Base-by-base conservation (phyloP, 2,329 filamentous ascomycete genomes). In the Trichoderma semiorbis region DNA sequence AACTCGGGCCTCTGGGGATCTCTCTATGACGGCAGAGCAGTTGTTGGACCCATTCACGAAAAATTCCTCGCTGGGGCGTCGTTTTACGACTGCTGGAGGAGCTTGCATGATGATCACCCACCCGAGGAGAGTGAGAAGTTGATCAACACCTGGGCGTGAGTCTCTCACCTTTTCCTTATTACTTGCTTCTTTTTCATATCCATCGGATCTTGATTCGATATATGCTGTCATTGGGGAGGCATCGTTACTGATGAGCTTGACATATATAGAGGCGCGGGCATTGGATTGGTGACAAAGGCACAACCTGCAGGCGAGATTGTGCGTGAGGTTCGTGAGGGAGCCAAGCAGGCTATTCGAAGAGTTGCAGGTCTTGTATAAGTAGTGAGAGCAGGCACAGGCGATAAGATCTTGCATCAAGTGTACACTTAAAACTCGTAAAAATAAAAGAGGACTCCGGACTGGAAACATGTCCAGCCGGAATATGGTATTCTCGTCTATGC, bases 21-120 rank as follows among this genome's bases (percentile, higher is more conserved):
- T 5, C 75, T 81, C 1, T 85, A 85, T 72, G 84, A 85, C 47
- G 84, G 84, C 0, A 79, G 84, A n/a, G 82, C 81, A 26, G 79
- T 85, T 62, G 75, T 82, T 11, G 78, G 79, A 1, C 77, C 81
- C 10, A 80, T 83, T 3, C 84, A 84, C 55, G 75, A 79, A 21
- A 82, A 82, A 72, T 83, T 83, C 68, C 72, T 80, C 0, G 78
- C 76, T 0, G 84, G 84, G 10, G 74, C 82, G 39, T 77, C 83
- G 7, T 70, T 85, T 18, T 81, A 85, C 53, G 83, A 86, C 57
- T 84, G 85, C 73, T 76, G 79, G 47, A 76, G 74, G 71, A 81
- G 78, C 34, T 78, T 85, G 63, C 78, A 81, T 55, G 79, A 81
- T 32, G 83, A 82, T 1, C 81, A 81, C 53, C 65, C 79, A 5